Conservation (phyloP, 2,329 filamentous ascomycete genomes). For the Falciphora oryzae region DNA sequence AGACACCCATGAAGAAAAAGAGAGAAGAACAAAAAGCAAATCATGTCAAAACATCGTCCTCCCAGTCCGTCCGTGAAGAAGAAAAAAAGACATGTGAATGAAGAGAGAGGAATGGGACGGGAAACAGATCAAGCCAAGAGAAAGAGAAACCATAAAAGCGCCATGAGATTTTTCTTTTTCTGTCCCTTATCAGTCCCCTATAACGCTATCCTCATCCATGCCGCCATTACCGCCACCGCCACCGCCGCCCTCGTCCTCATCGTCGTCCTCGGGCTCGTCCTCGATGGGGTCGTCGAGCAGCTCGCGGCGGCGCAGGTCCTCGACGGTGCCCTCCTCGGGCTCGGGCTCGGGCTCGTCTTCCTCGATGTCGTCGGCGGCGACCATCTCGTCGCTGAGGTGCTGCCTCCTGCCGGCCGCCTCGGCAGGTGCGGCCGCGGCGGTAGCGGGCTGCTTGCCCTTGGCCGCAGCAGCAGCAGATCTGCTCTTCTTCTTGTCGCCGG, state of each 20-base stretch:
- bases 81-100: conserved; percentile 2
- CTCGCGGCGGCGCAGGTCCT: conserved; percentile 51
- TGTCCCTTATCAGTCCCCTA: conserved; percentile 34
- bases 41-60: not conserved
- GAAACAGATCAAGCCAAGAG: not conserved
- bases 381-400: conserved; percentile 38
- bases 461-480: conserved; percentile 34
- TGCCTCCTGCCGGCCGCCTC: conserved; percentile 27
- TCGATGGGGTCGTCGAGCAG: conserved; percentile 44
- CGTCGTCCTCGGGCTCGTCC: conserved; percentile 36
- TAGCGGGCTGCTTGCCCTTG: conserved; percentile 31
- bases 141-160: conserved; percentile 5
- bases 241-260: conserved; percentile 17
- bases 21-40: not conserved
- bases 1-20: not conserved
- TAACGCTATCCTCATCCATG: conserved; percentile 36
- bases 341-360: conserved; percentile 35
- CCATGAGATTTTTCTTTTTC: not conserved
- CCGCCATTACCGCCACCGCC: conserved; percentile 23
- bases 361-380: conserved; percentile 33
- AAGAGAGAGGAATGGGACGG: not conserved
- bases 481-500: conserved; percentile 35
- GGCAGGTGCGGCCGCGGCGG: conserved; percentile 19
- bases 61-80: not conserved
- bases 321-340: conserved; percentile 52